A percentile compares a stretch with the other conserved stretches of the same genome.
phyloP scores from a whole-genome alignment of 2,329 filamentous ascomycete genomes.

The Exophiala oligosperma region DNA sequence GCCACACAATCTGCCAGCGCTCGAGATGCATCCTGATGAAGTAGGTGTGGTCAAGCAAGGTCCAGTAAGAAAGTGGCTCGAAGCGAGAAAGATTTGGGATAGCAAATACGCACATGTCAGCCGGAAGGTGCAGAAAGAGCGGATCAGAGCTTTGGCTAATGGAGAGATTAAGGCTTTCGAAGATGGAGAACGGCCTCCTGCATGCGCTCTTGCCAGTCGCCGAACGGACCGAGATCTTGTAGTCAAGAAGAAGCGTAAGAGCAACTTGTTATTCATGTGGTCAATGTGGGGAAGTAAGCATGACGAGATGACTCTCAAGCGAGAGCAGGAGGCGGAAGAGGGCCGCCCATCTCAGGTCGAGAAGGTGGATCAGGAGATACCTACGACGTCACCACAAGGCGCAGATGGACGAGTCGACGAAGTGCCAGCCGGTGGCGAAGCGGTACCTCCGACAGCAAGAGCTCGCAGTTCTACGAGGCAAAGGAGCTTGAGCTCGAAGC shows the following conservation, averaged over 20 bases:
- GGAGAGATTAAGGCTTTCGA: constrained; percentile 69
- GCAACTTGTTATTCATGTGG: constrained; percentile 80
- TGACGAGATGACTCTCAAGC: constrained; percentile 69
- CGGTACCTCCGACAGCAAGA: background rate
- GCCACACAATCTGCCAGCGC: constrained; percentile 62
- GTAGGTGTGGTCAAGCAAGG: constrained; percentile 79
- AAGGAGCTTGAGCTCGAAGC: constrained; percentile 13
- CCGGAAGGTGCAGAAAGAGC: constrained; percentile 69
- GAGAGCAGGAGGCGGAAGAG: constrained; percentile 28
- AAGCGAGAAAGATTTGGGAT: constrained; percentile 72
- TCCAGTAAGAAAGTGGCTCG: constrained; percentile 81
- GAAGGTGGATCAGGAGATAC: background rate
- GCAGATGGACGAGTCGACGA: background rate
- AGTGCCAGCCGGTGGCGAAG: background rate
- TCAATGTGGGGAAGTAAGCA: constrained; percentile 85
- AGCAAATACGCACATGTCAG: constrained; percentile 68
- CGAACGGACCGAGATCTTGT: constrained; percentile 49
- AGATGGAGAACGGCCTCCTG: constrained; percentile 74
- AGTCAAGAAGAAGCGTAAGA: constrained; percentile 56
- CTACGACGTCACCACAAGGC: background rate
- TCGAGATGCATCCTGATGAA: constrained; percentile 63
- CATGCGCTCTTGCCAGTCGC: constrained; percentile 76
- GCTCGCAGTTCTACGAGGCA: constrained; percentile 1
- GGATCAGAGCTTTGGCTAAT: constrained; percentile 69
- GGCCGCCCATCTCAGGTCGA: constrained; percentile 3